These are phyloP conservation scores for Zygoascus ofunaensis DNA, from an alignment of 805 yeast genomes.

Conservation along the genomic window DNA sequence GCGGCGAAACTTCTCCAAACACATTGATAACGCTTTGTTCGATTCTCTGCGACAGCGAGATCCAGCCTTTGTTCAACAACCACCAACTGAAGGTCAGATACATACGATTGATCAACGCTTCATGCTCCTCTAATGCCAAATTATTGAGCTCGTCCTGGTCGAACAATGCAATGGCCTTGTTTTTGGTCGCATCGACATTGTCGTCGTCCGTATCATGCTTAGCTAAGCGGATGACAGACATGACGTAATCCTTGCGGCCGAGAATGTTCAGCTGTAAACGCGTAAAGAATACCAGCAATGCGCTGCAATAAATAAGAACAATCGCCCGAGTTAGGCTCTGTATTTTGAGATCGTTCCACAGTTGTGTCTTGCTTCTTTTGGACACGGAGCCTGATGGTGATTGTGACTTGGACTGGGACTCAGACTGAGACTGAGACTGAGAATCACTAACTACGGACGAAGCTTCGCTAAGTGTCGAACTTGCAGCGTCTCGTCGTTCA, in stretches of 20 bases:
- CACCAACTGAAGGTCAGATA: constrained; percentile 89
- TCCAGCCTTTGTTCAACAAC: constrained; percentile 83
- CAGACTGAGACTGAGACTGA: constrained; percentile 1
- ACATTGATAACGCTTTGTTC: constrained; percentile 48
- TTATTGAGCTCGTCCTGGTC: constrained; percentile 22
- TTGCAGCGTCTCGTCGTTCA: constrained; percentile 9
- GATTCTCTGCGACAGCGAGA: constrained; percentile 43
- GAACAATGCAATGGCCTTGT: not conserved
- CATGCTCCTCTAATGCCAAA: constrained; percentile 21
- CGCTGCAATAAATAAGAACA: constrained; percentile 57
- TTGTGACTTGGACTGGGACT: constrained; percentile 12
- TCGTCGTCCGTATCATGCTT: constrained; percentile 17
- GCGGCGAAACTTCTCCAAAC: constrained; percentile 58
- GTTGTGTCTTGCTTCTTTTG: constrained; percentile 46
- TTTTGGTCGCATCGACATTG: constrained; percentile 16
- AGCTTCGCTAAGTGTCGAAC: constrained; percentile 1
- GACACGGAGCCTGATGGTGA: constrained; percentile 13
- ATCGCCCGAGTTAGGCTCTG: constrained; percentile 65
- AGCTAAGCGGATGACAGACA: constrained; percentile 65
- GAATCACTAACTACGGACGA: not conserved
- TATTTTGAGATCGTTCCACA: constrained; percentile 78
- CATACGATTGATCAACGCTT: constrained; percentile 51
- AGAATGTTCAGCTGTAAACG: constrained; percentile 80
- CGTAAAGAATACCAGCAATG: constrained; percentile 66
- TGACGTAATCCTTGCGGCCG: constrained; percentile 78